phyloP scores from a whole-genome alignment of 331 rosid species.

The Acacia pycnantha region DNA sequence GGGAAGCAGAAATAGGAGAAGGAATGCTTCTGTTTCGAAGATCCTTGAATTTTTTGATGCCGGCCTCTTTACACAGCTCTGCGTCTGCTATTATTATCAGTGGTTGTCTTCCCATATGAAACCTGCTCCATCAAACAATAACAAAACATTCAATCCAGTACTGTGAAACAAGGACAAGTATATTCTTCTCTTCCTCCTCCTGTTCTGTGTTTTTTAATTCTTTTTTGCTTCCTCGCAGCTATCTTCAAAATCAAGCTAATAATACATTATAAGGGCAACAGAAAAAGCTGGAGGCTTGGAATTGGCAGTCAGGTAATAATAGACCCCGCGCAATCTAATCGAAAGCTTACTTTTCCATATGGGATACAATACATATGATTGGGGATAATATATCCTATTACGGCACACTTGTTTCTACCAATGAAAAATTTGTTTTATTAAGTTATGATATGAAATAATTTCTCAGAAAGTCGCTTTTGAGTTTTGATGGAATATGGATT shows the following conservation, averaged over 20 bases:
- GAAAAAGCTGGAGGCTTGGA: background rate
- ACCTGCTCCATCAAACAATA: slow-evolving; percentile 46
- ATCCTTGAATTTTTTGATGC: slow-evolving; percentile 76
- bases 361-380: background rate
- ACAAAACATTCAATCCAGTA: background rate
- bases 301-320: background rate
- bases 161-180: background rate
- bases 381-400: background rate
- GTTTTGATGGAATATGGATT: background rate
- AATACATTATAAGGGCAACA: background rate
- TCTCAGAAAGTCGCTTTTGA: background rate
- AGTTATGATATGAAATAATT: background rate
- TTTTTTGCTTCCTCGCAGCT: background rate
- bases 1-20: slow-evolving; percentile 85
- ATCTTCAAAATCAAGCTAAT: background rate
- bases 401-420: background rate
- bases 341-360: background rate
- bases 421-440: background rate
- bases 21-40: slow-evolving; percentile 82
- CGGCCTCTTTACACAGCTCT: slow-evolving; percentile 84
- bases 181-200: background rate
- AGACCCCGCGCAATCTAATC: background rate
- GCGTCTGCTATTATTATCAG: slow-evolving; percentile 80
- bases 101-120: slow-evolving; percentile 95
- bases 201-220: background rate